These are phyloP conservation scores for Penicillium decumbens DNA, from an alignment of 2,329 filamentous ascomycete genomes.

Conservation along the genomic window DNA sequence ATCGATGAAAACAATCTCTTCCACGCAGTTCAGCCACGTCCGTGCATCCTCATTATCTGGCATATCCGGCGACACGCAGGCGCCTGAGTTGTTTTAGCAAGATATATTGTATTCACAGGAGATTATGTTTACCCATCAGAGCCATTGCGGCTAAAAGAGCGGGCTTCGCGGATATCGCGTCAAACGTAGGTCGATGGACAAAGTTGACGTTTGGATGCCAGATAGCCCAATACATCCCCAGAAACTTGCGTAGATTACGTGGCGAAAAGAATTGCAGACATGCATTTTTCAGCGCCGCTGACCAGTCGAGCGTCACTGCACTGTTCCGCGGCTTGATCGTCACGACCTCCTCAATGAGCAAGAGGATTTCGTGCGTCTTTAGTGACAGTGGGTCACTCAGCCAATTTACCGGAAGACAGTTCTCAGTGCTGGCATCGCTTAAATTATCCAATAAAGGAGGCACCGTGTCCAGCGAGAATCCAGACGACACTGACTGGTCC, in stretches of 20 bases:
- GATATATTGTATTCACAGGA: not conserved
- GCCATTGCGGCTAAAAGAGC: constrained; percentile 35
- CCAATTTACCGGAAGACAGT: constrained; percentile 14
- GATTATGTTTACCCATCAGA: constrained; percentile 26
- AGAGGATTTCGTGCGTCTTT: constrained; percentile 36
- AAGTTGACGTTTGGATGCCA: constrained; percentile 40
- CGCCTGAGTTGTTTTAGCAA: constrained; percentile 2
- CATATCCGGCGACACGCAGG: constrained; percentile 30
- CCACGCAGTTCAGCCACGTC: constrained; percentile 38
- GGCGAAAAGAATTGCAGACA: constrained; percentile 24
- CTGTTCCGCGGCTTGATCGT: constrained; percentile 35
- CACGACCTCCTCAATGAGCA: constrained; percentile 34
- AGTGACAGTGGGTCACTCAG: constrained; percentile 33
- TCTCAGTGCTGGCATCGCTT: constrained; percentile 1
- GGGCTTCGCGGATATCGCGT: constrained; percentile 27
- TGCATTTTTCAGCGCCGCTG: constrained; percentile 26
- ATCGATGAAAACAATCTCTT: constrained; percentile 38
- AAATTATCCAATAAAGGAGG: constrained; percentile 4
- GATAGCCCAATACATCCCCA: constrained; percentile 36
- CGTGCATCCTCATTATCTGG: constrained; percentile 31
- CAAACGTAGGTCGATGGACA: constrained; percentile 36
- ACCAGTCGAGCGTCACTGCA: constrained; percentile 34
- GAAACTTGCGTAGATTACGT: constrained; percentile 27
- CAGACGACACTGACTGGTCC: not conserved
- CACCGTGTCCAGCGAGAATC: not conserved